Evolutionary conservation across 2,329 filamentous ascomycete genomes (phyloP).

Genomic region (Arthroderma sp.): DNA sequence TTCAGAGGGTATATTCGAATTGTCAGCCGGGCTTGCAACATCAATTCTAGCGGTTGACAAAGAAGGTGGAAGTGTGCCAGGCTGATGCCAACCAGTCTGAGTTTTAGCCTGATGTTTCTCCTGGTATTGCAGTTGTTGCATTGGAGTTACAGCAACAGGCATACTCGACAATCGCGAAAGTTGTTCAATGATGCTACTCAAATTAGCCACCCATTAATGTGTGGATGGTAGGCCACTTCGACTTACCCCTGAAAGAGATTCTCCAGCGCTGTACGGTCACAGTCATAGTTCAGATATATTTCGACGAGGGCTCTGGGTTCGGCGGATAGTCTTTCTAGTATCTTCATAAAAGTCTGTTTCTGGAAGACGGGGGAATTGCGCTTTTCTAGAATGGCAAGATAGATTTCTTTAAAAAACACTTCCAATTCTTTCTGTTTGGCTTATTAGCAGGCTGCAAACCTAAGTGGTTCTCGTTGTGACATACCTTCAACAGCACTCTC

Average conservation of each 20-base stretch:
- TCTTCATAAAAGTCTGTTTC: conserved; percentile 79
- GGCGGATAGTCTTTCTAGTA: conserved; percentile 69
- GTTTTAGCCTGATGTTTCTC: conserved; percentile 55
- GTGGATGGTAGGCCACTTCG: neutral
- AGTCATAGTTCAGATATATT: conserved; percentile 96
- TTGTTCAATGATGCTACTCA: conserved; percentile 64
- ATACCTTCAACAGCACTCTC: conserved; percentile 80
- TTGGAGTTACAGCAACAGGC: conserved; percentile 58
- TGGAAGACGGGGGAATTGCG: conserved; percentile 76
- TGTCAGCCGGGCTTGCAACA: conserved; percentile 26
- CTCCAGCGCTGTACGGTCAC: conserved; percentile 78
- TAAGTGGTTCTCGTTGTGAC: conserved; percentile 14
- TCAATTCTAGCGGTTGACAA: conserved; percentile 66
- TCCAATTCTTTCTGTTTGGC: conserved; percentile 72
- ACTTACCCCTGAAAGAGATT: conserved; percentile 75
- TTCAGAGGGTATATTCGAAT: conserved; percentile 64
- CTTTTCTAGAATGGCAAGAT: conserved; percentile 79
- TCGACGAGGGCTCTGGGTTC: conserved; percentile 86
- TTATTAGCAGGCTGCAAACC: conserved; percentile 11
- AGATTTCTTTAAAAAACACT: conserved; percentile 95
- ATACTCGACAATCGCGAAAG: conserved; percentile 74
- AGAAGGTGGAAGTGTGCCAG: conserved; percentile 72
- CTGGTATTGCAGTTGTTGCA: conserved; percentile 76
- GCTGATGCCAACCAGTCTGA: conserved; percentile 69
- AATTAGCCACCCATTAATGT: conserved; percentile 4